Evolutionary conservation across 2,329 filamentous ascomycete species (phyloP), one percentile per base, ranked within the genome.

Genomic region (Fusarium chlamydosporum): DNA sequence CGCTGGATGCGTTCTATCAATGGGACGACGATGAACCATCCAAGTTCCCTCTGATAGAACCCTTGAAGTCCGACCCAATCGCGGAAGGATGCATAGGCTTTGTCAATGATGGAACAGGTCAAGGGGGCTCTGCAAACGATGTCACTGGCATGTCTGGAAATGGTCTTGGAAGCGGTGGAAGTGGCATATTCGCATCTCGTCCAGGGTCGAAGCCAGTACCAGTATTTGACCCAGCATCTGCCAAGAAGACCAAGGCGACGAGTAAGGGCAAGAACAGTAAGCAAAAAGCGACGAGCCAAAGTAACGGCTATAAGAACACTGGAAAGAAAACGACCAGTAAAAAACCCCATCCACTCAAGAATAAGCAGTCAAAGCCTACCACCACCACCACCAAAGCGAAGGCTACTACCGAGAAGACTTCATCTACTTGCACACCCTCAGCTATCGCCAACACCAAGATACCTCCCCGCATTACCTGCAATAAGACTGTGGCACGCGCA

Each of bases 41-140:
- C 6, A 34, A 43, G 6, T 34, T 34, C 7, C 60, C 47, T 18
- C 15, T 63, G 7, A 40, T 63, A 1, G 42, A 56, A 3, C 37
- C 27, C 0, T 3, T 62, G 8, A 6, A 56, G 10, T 56, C 50
- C 13, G 34, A 64, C 2, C 58, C 61, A 0, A 64, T 57, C 6
- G 61, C 61, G 0, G 6, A 63, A 41, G 58, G 61, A 2, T 64
- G 58, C 9, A 64, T 57, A 20, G 43, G 58, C 12, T 64, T 63
- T 1, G 43, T 63, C 16, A 57, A 63, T 16, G 47, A 62, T 5
- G 60, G 50, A 1, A 56, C 57, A 26, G 38, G n/a, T 0, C 13
- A 29, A 11, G 37, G 12, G 2, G 29, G 13, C 6, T 40, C 33
- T 23, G 15, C 23, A 3, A 27, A 23, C 2, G 41, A 47, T 11